Conservation (phyloP, 441 rosid species). For the Pelargonium australe region DNA sequence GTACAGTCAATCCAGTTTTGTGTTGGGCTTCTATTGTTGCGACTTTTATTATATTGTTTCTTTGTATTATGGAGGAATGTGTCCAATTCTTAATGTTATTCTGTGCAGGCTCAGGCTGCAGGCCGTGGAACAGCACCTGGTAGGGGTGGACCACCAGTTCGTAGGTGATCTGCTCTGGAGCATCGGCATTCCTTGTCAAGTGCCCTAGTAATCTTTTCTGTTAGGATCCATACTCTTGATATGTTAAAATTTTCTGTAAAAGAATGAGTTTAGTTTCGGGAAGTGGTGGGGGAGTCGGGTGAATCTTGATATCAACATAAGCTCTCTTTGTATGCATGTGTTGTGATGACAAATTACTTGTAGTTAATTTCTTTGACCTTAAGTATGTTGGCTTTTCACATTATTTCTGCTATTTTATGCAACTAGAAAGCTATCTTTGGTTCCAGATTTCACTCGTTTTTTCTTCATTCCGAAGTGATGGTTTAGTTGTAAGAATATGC, state of each 20-base stretch:
- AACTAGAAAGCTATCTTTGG: no score
- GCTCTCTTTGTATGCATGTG: neutral
- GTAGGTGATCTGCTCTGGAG: constrained; percentile 38
- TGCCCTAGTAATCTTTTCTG: constrained; percentile 8
- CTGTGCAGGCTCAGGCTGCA: constrained; percentile 58
- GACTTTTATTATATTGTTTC: neutral
- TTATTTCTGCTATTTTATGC: neutral
- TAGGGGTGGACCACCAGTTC: constrained; percentile 72
- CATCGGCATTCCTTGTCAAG: constrained; percentile 2
- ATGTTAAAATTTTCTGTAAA: constrained; percentile 1
- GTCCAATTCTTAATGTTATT: neutral
- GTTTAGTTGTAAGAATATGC: no score
- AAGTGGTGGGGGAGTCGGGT: neutral
- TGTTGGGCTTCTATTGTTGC: neutral
- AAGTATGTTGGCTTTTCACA: neutral
- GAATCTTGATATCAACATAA: neutral
- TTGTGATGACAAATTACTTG: neutral
- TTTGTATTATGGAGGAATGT: neutral
- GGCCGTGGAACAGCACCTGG: constrained; percentile 76
- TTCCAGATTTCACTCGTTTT: no score
- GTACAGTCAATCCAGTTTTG: neutral
- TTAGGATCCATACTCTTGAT: constrained; percentile 15
- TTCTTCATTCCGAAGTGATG: no score
- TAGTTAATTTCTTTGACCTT: neutral
- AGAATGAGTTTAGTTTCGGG: constrained; percentile 1